Evolutionary conservation across 495 filamentous ascomycete genomes (phyloP).

Genomic region (Penicillium canescens): DNA sequence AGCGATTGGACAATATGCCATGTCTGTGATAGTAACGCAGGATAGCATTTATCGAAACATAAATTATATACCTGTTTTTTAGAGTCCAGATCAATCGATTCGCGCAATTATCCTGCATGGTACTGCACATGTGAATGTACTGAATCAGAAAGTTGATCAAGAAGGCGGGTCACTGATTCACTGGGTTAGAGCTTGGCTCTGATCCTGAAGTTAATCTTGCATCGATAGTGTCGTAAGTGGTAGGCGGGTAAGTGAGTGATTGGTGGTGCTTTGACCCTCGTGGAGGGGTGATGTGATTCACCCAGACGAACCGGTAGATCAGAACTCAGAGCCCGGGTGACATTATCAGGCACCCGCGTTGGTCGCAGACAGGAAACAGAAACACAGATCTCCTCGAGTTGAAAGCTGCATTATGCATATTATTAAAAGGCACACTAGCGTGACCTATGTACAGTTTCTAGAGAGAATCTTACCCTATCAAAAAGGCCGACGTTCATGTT

Average conservation of each 20-base stretch:
- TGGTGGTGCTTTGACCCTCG: not conserved
- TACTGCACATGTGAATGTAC: not conserved
- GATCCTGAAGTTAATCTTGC: slow-evolving; percentile 4
- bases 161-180: not conserved
- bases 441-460: too few relatives aligned
- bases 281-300: slow-evolving; percentile 2
- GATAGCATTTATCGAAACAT: not conserved
- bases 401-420: too few relatives aligned
- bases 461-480: too few relatives aligned
- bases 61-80: not conserved
- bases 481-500: too few relatives aligned
- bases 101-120: not conserved
- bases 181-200: not conserved
- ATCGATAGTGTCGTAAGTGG: slow-evolving; percentile 3
- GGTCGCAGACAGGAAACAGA: not conserved
- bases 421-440: too few relatives aligned
- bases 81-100: not conserved
- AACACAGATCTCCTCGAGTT: not conserved
- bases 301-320: slow-evolving; percentile 1
- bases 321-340: not conserved
- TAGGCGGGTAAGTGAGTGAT: not conserved
- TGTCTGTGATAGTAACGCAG: not conserved
- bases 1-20: too few relatives aligned
- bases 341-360: not conserved
- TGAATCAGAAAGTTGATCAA: not conserved